phyloP scores from a whole-genome alignment of 768 basidiomycete genomes.

The Peribolospora baueri region DNA sequence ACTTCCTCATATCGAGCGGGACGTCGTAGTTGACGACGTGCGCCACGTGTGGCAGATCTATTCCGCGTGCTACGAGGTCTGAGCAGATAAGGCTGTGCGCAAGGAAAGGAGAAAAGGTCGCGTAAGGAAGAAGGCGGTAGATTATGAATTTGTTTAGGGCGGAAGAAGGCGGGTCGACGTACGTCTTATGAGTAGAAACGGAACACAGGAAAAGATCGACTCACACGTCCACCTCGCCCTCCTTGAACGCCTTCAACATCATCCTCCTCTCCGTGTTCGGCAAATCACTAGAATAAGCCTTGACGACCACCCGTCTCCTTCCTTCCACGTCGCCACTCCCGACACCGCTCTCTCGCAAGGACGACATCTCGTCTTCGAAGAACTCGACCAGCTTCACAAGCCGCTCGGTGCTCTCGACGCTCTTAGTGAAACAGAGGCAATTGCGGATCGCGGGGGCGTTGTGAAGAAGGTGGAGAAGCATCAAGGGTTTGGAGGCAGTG shows the following conservation, averaged over 20 bases:
- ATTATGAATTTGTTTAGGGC: neutral
- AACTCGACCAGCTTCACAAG: constrained; percentile 59
- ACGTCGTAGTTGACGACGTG: constrained; percentile 90
- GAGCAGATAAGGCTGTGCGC: constrained; percentile 63
- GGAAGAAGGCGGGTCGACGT: constrained; percentile 14
- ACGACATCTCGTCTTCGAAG: constrained; percentile 31
- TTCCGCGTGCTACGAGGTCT: constrained; percentile 82
- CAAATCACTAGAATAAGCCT: constrained; percentile 72
- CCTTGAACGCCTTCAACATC: constrained; percentile 57
- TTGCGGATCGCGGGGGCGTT: constrained; percentile 31
- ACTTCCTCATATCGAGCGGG: constrained; percentile 93
- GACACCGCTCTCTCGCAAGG: constrained; percentile 5
- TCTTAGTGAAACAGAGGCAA: constrained; percentile 88
- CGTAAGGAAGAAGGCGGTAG: constrained; percentile 3
- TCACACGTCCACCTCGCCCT: constrained; percentile 60
- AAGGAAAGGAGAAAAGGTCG: neutral
- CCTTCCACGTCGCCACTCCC: constrained; percentile 4
- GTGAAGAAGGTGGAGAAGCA: constrained; percentile 67
- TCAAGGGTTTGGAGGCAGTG: constrained; percentile 56
- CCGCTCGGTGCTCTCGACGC: constrained; percentile 63
- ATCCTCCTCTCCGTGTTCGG: constrained; percentile 41
- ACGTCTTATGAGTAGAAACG: neutral
- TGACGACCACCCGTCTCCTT: constrained; percentile 23
- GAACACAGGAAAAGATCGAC: constrained; percentile 14
- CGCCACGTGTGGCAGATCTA: constrained; percentile 73